Evolutionary conservation across 495 filamentous ascomycete genomes (phyloP).

Genomic region (Copromyces sp.): DNA sequence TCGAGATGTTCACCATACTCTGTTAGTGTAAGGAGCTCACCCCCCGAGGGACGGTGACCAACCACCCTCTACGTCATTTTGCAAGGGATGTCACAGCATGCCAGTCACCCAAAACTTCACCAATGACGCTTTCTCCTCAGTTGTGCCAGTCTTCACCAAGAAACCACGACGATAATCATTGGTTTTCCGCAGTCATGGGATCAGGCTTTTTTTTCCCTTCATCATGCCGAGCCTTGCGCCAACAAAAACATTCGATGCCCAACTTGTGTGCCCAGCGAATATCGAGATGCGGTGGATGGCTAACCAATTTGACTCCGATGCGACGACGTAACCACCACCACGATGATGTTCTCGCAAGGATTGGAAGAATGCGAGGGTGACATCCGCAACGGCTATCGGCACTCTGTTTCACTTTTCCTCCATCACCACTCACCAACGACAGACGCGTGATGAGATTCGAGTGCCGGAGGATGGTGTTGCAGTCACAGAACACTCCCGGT

Average conservation of each 20-base stretch:
- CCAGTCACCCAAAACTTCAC: not conserved
- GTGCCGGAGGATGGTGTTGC: not conserved
- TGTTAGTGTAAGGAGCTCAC: not conserved
- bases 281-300: not conserved
- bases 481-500: not conserved
- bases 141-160: not conserved
- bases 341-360: not conserved
- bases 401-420: not conserved
- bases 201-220: not conserved
- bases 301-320: not conserved
- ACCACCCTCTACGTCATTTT: not conserved
- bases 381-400: not conserved
- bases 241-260: not conserved
- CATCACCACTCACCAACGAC: not conserved
- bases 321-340: not conserved
- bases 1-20: not conserved
- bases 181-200: not conserved
- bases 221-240: not conserved
- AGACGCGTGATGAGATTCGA: not conserved
- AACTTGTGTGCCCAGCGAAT: not conserved
- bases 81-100: not conserved
- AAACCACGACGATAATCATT: not conserved
- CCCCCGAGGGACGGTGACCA: not conserved
- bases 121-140: not conserved
- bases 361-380: not conserved